These are phyloP conservation scores for Sporodiniella umbellata DNA, from an alignment of 371 early-diverging fungal genomes.

Conservation along the genomic window DNA sequence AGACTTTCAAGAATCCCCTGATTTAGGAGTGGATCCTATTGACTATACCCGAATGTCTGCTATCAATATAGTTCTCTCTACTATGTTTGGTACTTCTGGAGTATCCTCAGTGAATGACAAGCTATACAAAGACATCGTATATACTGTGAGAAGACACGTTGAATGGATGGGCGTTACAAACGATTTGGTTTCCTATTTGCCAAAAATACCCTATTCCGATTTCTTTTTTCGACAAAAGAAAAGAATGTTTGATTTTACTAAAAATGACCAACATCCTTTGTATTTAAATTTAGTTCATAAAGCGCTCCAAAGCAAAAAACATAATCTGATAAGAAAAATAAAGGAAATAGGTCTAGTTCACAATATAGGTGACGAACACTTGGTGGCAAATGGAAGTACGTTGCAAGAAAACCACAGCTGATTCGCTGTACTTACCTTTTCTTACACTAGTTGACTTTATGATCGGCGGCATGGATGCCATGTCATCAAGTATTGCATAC, in stretches of 20 bases:
- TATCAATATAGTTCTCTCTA: conserved; percentile 6
- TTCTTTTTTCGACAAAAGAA: conserved; percentile 4
- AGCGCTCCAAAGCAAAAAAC: conserved; percentile 3
- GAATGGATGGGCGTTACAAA: background rate
- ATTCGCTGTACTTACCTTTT: background rate
- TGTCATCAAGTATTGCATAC: conserved; percentile 3
- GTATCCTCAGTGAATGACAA: conserved; percentile 2
- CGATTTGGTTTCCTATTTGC: conserved; percentile 5
- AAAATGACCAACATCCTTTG: background rate
- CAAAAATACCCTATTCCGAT: conserved; percentile 11
- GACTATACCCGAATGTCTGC: conserved; percentile 2
- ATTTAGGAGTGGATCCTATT: conserved; percentile 6
- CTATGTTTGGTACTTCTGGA: conserved; percentile 3
- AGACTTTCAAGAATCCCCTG: background rate
- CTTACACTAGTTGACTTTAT: conserved; percentile 17
- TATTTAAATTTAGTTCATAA: background rate
- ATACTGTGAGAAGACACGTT: background rate
- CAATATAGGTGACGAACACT: conserved; percentile 9
- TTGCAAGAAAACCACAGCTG: too few species aligned
- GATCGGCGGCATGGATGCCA: conserved; percentile 13
- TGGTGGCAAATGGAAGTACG: conserved; percentile 22
- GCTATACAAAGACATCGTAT: conserved; percentile 5
- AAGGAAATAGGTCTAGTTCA: conserved; percentile 6
- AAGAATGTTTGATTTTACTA: background rate
- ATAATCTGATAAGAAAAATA: conserved; percentile 8